Evolutionary conservation across 2,329 filamentous ascomycete genomes (phyloP).

Genomic region (Sclerotinia subarctica): DNA sequence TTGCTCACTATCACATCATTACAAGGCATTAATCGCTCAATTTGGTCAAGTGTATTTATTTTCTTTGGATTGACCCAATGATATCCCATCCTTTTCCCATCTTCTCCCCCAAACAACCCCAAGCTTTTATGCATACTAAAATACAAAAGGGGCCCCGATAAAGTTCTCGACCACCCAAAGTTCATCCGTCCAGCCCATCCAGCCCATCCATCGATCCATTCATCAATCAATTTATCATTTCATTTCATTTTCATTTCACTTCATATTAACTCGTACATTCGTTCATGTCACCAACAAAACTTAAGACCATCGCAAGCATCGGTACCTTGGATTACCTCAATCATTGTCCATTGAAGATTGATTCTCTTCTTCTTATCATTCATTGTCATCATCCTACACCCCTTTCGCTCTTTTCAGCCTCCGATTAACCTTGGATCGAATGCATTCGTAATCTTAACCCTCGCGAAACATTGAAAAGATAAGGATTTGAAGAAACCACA

Average conservation of each 20-base stretch:
- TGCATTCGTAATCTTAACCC: neutral
- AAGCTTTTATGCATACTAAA: neutral
- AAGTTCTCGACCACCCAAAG: neutral
- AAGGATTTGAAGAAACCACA: neutral
- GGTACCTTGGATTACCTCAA: neutral
- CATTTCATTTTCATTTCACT: neutral
- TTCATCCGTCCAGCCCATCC: no score
- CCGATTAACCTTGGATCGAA: neutral
- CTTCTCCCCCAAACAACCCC: no score
- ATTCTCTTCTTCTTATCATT: neutral
- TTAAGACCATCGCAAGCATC: no score
- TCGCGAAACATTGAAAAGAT: neutral
- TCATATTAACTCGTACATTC: neutral
- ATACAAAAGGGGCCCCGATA: neutral
- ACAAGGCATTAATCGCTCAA: neutral
- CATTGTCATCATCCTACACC: neutral
- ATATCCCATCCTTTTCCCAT: neutral
- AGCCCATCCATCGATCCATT: neutral
- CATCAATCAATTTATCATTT: neutral
- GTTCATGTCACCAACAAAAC: neutral
- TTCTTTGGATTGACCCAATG: neutral
- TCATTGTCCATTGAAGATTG: neutral
- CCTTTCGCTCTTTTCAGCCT: neutral
- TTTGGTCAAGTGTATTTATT: neutral
- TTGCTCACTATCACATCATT: no score